phyloP scores from a whole-genome alignment of 768 basidiomycete genomes.

The Tubosaeta sp. region DNA sequence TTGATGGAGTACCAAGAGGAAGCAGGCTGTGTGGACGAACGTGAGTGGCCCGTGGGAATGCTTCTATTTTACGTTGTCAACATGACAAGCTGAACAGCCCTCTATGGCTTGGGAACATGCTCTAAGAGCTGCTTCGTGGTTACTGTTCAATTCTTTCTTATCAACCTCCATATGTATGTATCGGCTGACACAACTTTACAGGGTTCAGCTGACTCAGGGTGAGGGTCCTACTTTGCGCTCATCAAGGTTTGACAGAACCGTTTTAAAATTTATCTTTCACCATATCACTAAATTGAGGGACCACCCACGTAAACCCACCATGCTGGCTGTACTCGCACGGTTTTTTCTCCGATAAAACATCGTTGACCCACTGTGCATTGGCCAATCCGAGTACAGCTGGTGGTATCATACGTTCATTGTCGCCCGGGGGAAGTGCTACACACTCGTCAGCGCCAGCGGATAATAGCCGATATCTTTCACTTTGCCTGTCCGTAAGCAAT shows the following conservation, averaged over 20 bases:
- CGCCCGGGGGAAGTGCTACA: neutral
- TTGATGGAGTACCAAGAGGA: conserved; percentile 8
- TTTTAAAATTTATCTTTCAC: conserved; percentile 17
- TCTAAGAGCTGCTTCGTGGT: conserved; percentile 8
- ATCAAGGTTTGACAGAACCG: conserved; percentile 26
- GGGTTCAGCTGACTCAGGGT: conserved; percentile 22
- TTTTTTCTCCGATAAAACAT: conserved; percentile 9
- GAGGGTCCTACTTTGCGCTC: conserved; percentile 11
- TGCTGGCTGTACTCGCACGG: neutral
- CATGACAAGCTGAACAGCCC: conserved; percentile 6
- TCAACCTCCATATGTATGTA: conserved; percentile 21
- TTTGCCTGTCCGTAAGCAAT: neutral
- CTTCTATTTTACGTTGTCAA: neutral
- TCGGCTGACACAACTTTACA: conserved; percentile 17
- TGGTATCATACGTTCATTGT: neutral
- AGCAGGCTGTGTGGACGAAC: conserved; percentile 14
- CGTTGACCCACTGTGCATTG: neutral
- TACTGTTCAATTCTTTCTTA: conserved; percentile 19
- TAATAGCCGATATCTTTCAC: neutral
- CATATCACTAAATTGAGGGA: conserved; percentile 12
- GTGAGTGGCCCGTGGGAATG: conserved; percentile 23
- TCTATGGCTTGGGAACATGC: conserved; percentile 13
- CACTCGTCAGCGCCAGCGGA: neutral
- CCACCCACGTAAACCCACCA: conserved; percentile 20
- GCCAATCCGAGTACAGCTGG: conserved; percentile 4